Evolutionary conservation across 805 yeast genomes (phyloP), one percentile per base, ranked within the genome.

Genomic region (Wickerhamomyces bisporus): DNA sequence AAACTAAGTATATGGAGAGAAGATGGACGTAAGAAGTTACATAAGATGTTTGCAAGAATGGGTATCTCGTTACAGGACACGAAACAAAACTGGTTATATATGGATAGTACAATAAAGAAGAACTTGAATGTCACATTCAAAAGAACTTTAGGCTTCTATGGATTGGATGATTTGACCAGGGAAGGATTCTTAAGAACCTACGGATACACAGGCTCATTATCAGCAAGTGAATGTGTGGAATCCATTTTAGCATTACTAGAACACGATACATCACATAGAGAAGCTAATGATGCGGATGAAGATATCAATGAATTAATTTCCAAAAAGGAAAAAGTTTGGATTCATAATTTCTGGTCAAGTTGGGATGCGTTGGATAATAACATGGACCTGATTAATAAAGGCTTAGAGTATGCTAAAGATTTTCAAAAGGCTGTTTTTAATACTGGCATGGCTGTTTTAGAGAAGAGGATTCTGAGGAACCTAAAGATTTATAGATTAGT

Each of bases 141-240:
- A 42, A 78, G 77, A 48, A 84, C 86, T 41, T 64, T 86, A 9
- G 83, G 81, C 1, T 65, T 75, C 38, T 88, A 84, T 56, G 96
- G 93, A 5, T 65, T 93, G 23, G 93, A 84, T 40, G 93, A 86
- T 28, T 70, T 93, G 21, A 76, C 85, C 0, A 70, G 89, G 44
- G 89, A 85, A 30, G 98, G 98, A 0, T 88, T 93, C 42, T 71
- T 87, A 7, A 71, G 96, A 42, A 78, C 85, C 6, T 88, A 75
- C 61, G 99, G 98, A 0, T 91, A 74, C 54, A 78, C 84, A 43
- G 96, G 97, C 2, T 77, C 84, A 12, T 68, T 91, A 13, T 79
- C 94, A 27, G 98, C 98, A 0, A 85, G 87, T 60, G 99, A 93
- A 58, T 87, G 83, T 54, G 96, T 86, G 4, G 97, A 93, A 54